These are phyloP conservation scores for Cichorium intybus DNA, from an alignment of 140 eudicot genomes.

Conservation along the genomic window DNA sequence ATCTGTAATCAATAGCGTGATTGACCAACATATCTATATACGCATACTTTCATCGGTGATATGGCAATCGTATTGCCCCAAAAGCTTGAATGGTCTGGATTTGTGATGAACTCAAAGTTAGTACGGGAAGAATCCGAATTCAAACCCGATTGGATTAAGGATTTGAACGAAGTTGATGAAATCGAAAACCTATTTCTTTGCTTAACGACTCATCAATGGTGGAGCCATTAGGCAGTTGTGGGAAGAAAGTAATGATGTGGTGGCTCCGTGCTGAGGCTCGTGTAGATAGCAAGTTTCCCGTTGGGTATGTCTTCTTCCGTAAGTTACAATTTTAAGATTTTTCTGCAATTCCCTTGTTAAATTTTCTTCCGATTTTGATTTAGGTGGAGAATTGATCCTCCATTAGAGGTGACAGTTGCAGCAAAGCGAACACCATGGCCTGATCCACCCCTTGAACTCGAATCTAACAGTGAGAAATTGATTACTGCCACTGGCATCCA, in stretches of 20 bases:
- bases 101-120: too few relatives aligned
- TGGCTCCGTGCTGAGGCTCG: constrained; percentile 93
- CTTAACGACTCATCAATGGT: constrained; percentile 58
- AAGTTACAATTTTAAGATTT: too few relatives aligned
- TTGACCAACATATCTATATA: too few relatives aligned
- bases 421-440: too few relatives aligned
- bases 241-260: constrained; percentile 79
- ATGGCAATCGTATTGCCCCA: constrained; percentile 65
- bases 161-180: constrained; percentile 47
- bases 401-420: too few relatives aligned
- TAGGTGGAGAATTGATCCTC: too few relatives aligned
- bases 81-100: constrained; percentile 87
- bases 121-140: constrained; percentile 63
- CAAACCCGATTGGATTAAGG: constrained; percentile 70
- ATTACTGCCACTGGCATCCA: too few relatives aligned
- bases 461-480: too few relatives aligned
- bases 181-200: constrained; percentile 64
- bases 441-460: too few relatives aligned
- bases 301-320: constrained; percentile 50
- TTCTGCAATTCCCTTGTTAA: too few relatives aligned
- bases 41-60: constrained; percentile 71
- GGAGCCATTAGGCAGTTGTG: constrained; percentile 80
- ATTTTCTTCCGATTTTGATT: too few relatives aligned
- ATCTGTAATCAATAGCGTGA: too few relatives aligned
- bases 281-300: constrained; percentile 80